Percentiles rank a stretch among this genome's conserved stretches.
phyloP scores from a whole-genome alignment of 441 rosid species.

The Bruguiera hainesii region DNA sequence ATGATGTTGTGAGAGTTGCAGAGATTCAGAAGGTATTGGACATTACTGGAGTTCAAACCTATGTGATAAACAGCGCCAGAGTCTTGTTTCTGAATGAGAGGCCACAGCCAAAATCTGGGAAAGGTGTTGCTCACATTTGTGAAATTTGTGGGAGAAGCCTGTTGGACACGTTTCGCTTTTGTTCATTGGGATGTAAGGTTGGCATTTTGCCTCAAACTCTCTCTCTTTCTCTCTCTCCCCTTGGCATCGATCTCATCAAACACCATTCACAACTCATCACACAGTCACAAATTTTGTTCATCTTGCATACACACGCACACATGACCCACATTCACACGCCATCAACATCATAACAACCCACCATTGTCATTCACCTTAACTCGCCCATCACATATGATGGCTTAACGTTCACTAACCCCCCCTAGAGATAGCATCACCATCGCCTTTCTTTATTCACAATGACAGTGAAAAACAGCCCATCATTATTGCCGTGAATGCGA shows the following conservation, averaged over 20 bases:
- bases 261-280: slow-evolving; percentile 13
- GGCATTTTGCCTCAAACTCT: neutral
- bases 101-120: slow-evolving; percentile 58
- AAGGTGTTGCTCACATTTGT: slow-evolving; percentile 51
- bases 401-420: slow-evolving; percentile 5
- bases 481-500: too few relatives aligned
- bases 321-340: slow-evolving; percentile 21
- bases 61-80: slow-evolving; percentile 72
- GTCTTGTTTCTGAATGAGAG: slow-evolving; percentile 72
- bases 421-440: too few relatives aligned
- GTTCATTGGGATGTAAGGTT: slow-evolving; percentile 85
- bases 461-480: too few relatives aligned
- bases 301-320: slow-evolving; percentile 10
- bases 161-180: slow-evolving; percentile 59
- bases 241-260: slow-evolving; percentile 14
- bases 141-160: slow-evolving; percentile 67
- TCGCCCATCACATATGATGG: slow-evolving; percentile 3
- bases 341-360: slow-evolving; percentile 35
- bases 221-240: neutral
- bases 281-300: slow-evolving; percentile 19
- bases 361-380: slow-evolving; percentile 12
- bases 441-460: too few relatives aligned
- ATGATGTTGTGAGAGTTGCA: slow-evolving; percentile 61
- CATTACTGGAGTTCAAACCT: slow-evolving; percentile 66
- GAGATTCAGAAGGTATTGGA: slow-evolving; percentile 68